These are phyloP conservation scores for Xylona heveae DNA, from an alignment of 495 filamentous ascomycete species.

Conservation along the genomic window DNA sequence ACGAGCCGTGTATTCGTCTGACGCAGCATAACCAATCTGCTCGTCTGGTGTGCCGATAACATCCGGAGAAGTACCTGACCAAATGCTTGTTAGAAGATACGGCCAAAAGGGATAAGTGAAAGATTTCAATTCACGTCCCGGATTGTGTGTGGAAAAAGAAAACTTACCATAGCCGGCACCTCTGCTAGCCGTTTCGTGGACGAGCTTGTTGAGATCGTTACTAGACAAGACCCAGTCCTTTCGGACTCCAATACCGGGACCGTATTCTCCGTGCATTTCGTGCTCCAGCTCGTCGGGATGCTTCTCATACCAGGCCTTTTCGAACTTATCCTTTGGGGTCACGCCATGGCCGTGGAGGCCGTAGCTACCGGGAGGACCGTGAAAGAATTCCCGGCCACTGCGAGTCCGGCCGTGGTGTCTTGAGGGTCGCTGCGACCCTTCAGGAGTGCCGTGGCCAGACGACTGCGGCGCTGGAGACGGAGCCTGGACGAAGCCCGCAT, in stretches of 20 bases:
- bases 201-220: constrained; percentile 79
- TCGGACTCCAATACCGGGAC: constrained; percentile 36
- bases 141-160: neutral
- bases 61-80: constrained; percentile 25
- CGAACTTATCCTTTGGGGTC: constrained; percentile 46
- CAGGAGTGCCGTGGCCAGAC: constrained; percentile 30
- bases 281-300: constrained; percentile 57
- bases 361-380: constrained; percentile 54
- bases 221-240: constrained; percentile 78
- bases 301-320: constrained; percentile 76
- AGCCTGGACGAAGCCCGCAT: constrained; percentile 92
- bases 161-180: constrained; percentile 43
- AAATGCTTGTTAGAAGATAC: too few species aligned
- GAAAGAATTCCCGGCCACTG: constrained; percentile 33
- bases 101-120: neutral
- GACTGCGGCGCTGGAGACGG: constrained; percentile 54
- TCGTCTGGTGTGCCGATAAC: constrained; percentile 47
- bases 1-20: constrained; percentile 55
- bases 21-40: constrained; percentile 60
- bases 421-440: constrained; percentile 15
- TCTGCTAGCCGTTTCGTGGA: constrained; percentile 43
- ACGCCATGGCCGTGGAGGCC: constrained; percentile 70
- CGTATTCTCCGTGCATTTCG: constrained; percentile 51
- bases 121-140: neutral
- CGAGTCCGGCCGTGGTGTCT: constrained; percentile 47